Percentiles rank a stretch among this genome's conserved stretches.
These are phyloP conservation scores for Plenodomus tracheiphilus DNA, from an alignment of 2,329 filamentous ascomycete genomes.

Conservation along the genomic window DNA sequence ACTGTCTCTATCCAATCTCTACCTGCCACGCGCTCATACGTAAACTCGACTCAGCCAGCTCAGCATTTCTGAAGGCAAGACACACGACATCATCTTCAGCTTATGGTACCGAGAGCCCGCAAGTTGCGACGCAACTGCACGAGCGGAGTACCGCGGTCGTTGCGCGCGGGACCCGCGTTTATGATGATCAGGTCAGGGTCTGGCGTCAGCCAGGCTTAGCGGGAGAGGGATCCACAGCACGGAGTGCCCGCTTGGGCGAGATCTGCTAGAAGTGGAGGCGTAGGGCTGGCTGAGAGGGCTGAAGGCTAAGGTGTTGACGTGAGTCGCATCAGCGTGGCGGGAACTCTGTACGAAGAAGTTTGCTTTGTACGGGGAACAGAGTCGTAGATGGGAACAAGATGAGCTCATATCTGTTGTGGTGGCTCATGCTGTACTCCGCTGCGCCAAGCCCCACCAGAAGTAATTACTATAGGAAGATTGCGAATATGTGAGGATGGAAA, in stretches of 20 bases:
- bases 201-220: neutral
- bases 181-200: neutral
- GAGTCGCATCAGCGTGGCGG: neutral
- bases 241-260: neutral
- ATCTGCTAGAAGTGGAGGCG: neutral
- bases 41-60: neutral
- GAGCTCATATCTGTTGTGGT: too few relatives aligned
- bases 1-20: neutral
- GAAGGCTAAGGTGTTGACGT: neutral
- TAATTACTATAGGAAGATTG: too few relatives aligned
- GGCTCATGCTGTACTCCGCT: too few relatives aligned
- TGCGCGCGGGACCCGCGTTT: neutral
- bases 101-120: neutral
- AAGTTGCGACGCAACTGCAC: too few relatives aligned
- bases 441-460: too few relatives aligned
- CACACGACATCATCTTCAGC: too few relatives aligned
- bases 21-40: neutral
- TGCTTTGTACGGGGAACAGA: too few relatives aligned
- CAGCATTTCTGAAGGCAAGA: too few relatives aligned
- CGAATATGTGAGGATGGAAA: too few relatives aligned
- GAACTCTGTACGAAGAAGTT: too few relatives aligned
- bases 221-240: slow-evolving; percentile 1
- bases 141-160: neutral
- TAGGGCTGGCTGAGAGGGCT: slow-evolving; percentile 5
- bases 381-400: too few relatives aligned